Conservation (phyloP, 2,329 filamentous ascomycete genomes). For the Orbilia quercus region DNA sequence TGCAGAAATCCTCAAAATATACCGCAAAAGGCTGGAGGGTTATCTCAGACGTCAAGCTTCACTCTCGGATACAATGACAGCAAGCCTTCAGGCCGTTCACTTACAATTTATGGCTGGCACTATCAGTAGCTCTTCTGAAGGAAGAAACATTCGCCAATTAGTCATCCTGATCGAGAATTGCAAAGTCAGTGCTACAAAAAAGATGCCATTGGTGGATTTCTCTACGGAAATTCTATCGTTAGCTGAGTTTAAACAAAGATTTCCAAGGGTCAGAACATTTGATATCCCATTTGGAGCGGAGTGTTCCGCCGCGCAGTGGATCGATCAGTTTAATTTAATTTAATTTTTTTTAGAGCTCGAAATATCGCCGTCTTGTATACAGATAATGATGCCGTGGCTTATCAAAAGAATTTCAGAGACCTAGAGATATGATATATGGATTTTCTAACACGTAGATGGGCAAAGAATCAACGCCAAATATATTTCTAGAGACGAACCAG, state of each 20-base stretch:
- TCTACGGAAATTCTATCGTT: background rate
- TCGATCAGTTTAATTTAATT: slow-evolving; percentile 5
- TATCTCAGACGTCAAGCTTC: background rate
- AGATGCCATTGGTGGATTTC: background rate
- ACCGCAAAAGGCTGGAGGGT: background rate
- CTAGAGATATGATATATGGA: no score
- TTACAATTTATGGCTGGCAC: background rate
- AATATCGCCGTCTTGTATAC: no score
- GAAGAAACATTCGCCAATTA: background rate
- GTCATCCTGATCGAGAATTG: background rate
- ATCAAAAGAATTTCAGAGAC: no score
- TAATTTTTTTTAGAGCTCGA: no score
- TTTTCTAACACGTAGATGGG: no score
- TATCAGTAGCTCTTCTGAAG: background rate
- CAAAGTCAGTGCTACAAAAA: background rate
- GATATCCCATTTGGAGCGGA: background rate
- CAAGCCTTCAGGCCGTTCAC: background rate
- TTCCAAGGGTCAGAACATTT: background rate
- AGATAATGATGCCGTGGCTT: no score
- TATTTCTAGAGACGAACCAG: no score
- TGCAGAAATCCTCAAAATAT: background rate
- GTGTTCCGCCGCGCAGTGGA: background rate
- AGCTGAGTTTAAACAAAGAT: background rate
- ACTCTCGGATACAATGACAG: background rate
- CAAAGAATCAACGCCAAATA: no score